Percentiles rank a stretch among this genome's conserved stretches.
These are phyloP conservation scores for Zymoseptoria crescenta DNA, from an alignment of 2,329 filamentous ascomycete species.

Conservation along the genomic window DNA sequence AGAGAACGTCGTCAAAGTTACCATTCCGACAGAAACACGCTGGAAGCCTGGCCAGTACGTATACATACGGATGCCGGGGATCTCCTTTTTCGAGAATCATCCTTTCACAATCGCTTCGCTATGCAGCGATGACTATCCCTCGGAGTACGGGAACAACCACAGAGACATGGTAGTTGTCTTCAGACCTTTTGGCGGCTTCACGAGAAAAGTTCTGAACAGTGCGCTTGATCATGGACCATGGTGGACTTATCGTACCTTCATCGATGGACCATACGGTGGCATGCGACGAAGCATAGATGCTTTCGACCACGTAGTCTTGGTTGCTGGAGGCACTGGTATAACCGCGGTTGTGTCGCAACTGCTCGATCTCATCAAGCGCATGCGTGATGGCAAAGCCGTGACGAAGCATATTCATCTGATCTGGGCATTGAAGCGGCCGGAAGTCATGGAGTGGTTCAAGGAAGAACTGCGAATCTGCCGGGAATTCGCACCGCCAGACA, in stretches of 20 bases:
- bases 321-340: conserved; percentile 90
- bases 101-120: conserved; percentile 92
- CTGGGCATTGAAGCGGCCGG: conserved; percentile 86
- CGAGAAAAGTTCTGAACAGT: conserved; percentile 71
- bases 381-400: conserved; percentile 89
- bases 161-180: conserved; percentile 87
- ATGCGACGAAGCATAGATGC: conserved; percentile 85
- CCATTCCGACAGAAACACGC: conserved; percentile 82
- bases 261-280: conserved; percentile 91
- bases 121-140: conserved; percentile 88
- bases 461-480: conserved; percentile 89
- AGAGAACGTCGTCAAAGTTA: conserved; percentile 92
- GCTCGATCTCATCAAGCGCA: conserved; percentile 88
- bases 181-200: conserved; percentile 85
- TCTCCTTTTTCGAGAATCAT: conserved; percentile 85
- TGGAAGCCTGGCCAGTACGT: conserved; percentile 95
- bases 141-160: conserved; percentile 79
- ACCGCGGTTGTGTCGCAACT: conserved; percentile 89
- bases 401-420: conserved; percentile 84
- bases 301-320: conserved; percentile 87
- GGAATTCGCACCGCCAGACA: conserved; percentile 78
- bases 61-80: conserved; percentile 87
- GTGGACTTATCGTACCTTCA: conserved; percentile 83
- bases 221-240: conserved; percentile 80
- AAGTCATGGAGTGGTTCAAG: conserved; percentile 96